These are phyloP conservation scores for Anisogramma anomala DNA, from an alignment of 2,329 filamentous ascomycete species.

Conservation along the genomic window DNA sequence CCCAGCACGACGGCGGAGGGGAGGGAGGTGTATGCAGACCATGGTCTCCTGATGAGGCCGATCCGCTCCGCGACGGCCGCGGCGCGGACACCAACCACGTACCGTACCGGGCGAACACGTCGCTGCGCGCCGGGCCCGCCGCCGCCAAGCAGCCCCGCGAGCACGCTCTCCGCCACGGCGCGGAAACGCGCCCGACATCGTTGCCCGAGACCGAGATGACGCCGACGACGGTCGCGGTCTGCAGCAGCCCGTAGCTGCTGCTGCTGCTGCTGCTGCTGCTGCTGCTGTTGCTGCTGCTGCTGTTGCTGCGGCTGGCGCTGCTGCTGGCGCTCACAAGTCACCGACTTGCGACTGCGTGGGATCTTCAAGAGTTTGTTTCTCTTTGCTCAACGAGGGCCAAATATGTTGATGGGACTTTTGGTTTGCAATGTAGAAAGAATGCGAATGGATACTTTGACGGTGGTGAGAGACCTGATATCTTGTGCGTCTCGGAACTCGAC, in stretches of 20 bases:
- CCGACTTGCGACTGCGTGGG: too few species aligned
- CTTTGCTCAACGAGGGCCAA: too few species aligned
- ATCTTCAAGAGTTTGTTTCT: too few species aligned
- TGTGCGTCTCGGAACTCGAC: too few species aligned
- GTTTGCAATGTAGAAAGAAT: too few species aligned
- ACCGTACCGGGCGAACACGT: conserved; percentile 53
- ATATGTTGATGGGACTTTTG: too few species aligned
- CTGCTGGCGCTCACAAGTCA: too few species aligned
- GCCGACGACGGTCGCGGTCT: conserved; percentile 45
- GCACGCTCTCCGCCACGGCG: conserved; percentile 48
- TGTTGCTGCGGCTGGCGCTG: too few species aligned
- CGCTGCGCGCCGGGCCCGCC: conserved; percentile 35
- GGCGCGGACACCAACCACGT: conserved; percentile 39
- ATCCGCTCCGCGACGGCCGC: conserved; percentile 43
- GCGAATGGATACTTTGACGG: too few species aligned
- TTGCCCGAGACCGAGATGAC: conserved; percentile 52
- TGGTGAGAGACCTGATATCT: too few species aligned
- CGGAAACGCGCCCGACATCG: conserved; percentile 53
- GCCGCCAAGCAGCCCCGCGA: conserved; percentile 42
- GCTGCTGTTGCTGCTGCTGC: conserved; percentile 76
- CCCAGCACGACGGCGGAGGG: conserved; percentile 55
- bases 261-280: conserved; percentile 53
- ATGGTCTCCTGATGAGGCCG: conserved; percentile 61
- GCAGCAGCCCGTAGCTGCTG: conserved; percentile 45
- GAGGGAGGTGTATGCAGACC: conserved; percentile 63